These are phyloP conservation scores for Platanthera guangdongensis DNA, from an alignment of 106 monocot genomes.

Conservation along the genomic window DNA sequence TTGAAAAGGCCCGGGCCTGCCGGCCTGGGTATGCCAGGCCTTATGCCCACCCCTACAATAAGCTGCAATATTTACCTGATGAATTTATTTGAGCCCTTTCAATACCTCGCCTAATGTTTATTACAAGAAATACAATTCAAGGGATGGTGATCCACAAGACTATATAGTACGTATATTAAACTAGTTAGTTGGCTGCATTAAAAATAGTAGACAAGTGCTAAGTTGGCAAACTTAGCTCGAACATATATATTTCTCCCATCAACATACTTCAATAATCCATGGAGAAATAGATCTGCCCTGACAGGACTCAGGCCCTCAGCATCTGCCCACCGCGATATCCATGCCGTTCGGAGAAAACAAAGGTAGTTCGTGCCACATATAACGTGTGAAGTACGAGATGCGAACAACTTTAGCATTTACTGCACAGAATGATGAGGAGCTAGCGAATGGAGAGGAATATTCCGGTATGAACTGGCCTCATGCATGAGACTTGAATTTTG, in stretches of 20 bases:
- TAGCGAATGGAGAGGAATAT: neutral
- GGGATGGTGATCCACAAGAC: too few relatives aligned
- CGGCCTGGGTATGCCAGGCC: too few relatives aligned
- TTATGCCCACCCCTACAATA: too few relatives aligned
- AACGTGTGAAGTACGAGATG: neutral
- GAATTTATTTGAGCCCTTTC: too few relatives aligned
- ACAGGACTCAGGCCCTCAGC: neutral
- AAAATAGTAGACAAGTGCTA: neutral
- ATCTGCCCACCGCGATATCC: neutral
- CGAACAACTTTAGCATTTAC: neutral
- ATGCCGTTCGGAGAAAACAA: neutral
- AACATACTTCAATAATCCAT: neutral
- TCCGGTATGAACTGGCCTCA: constrained; percentile 6
- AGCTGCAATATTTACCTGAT: too few relatives aligned
- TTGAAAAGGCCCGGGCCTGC: too few relatives aligned
- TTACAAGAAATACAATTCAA: too few relatives aligned
- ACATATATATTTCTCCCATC: neutral
- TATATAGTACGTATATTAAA: too few relatives aligned
- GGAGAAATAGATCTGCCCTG: neutral
- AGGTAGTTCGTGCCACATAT: too few relatives aligned
- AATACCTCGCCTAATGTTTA: too few relatives aligned
- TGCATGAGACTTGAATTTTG: constrained; percentile 17
- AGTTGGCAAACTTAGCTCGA: neutral
- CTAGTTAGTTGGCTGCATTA: too few relatives aligned
- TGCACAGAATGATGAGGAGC: neutral